Evolutionary conservation across 768 basidiomycete genomes (phyloP), one percentile per base, ranked within the genome.

Genomic region (Ephemerocybe angulata): DNA sequence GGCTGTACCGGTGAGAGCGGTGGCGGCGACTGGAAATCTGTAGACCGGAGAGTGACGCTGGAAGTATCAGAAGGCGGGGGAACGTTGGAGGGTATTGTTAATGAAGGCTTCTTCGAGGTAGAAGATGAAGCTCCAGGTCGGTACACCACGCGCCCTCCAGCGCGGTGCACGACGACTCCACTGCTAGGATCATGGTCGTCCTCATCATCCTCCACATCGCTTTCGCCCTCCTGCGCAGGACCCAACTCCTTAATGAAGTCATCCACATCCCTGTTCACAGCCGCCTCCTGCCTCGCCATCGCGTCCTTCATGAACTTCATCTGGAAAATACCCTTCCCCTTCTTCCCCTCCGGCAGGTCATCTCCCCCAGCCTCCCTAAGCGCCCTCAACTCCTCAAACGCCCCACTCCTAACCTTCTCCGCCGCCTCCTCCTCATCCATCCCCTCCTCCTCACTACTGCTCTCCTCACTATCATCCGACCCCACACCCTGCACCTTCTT

Each of bases 261-360:
- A 53, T 90, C 88, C 4, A 80, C 84, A 59, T 84, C 79, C 54
- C 77, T 77, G 55, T 86, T 76, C 1, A 81, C 83, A 51, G 77
- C 76, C 8, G 67, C 73, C 61, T 80, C 72, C 53, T 86, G 80
- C 59, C 91, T 77, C 4, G 82, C 82, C 74, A 88, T 85, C 0
- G 93, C 95, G 43, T 94, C 88, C 68, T 89, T 87, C 96, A 99
- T 99, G 71, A 98, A 99, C 72, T 97, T 98, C 97, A 98, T 98
- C 59, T 84, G 80, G 67, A 97, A 89, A 10, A 98, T 79, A 57
- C 89, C 83, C 70, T 87, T 89, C 47, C 76, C 70, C 61, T 81
- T 81, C 63, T 72, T 70, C 21, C 21, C 51, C 27, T 61, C 56
- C 25, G 60, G 53, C 5, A 55, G 58, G 17, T 50, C 52, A 12